Evolutionary conservation across 2,329 filamentous ascomycete species (phyloP).

Genomic region (Rosellinia necatrix): DNA sequence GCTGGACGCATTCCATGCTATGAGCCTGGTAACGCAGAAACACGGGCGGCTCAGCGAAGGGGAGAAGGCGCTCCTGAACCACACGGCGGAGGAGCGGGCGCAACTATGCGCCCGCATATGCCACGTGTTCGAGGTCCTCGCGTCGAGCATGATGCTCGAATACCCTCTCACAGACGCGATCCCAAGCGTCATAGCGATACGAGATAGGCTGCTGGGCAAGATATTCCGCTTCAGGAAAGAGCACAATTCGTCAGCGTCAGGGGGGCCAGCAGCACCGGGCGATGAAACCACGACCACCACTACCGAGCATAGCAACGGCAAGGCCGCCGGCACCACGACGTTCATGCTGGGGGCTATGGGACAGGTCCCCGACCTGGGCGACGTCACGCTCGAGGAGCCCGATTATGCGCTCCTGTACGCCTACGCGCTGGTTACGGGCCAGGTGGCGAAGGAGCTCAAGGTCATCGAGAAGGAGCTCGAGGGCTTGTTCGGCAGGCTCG

Average conservation of each 20-base stretch:
- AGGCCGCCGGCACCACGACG: neutral
- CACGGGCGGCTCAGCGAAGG: constrained; percentile 76
- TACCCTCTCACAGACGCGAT: constrained; percentile 90
- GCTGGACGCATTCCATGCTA: constrained; percentile 92
- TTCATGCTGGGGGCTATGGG: constrained; percentile 28
- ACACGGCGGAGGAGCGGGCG: constrained; percentile 77
- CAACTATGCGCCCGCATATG: constrained; percentile 87
- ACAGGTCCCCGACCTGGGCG: constrained; percentile 36
- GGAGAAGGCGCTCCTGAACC: constrained; percentile 78
- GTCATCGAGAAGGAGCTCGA: constrained; percentile 66
- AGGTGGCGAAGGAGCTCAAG: constrained; percentile 68
- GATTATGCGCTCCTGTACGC: constrained; percentile 94
- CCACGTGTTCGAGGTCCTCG: constrained; percentile 84
- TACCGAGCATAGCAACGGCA: constrained; percentile 1
- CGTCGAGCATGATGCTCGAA: constrained; percentile 90
- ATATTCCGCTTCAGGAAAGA: constrained; percentile 85
- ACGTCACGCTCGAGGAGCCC: constrained; percentile 63
- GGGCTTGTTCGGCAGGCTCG: constrained; percentile 64
- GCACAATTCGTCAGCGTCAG: constrained; percentile 52
- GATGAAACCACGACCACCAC: too few relatives aligned
- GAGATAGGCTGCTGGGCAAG: constrained; percentile 83
- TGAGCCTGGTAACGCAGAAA: constrained; percentile 89
- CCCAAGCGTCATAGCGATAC: constrained; percentile 77
- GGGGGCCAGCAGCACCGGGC: constrained; percentile 42
- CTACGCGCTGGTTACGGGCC: constrained; percentile 74